These are phyloP conservation scores for Penicillium sp. DNA, from an alignment of 2,329 filamentous ascomycete species.

Conservation along the genomic window DNA sequence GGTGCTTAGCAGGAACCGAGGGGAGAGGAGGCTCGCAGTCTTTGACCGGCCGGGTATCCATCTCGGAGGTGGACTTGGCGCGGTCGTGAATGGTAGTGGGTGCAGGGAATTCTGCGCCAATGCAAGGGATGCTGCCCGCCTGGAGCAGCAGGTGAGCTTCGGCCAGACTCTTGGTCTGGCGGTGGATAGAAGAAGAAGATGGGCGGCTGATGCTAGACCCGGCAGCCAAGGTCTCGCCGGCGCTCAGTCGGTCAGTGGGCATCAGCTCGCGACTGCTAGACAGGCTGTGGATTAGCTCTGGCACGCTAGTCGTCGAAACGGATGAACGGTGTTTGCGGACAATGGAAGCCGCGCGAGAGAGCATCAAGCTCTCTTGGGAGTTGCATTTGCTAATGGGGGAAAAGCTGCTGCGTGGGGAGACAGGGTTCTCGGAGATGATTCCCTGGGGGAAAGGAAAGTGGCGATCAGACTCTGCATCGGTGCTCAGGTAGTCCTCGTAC, in stretches of 20 bases:
- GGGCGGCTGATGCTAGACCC: constrained; percentile 15
- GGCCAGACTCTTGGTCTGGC: constrained; percentile 40
- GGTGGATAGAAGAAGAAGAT: constrained; percentile 32
- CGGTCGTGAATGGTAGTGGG: constrained; percentile 34
- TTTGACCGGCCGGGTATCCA: constrained; percentile 26
- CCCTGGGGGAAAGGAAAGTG: constrained; percentile 49
- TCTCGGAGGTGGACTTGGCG: constrained; percentile 38
- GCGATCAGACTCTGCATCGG: constrained; percentile 48
- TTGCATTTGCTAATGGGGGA: constrained; percentile 57
- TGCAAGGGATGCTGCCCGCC: constrained; percentile 27
- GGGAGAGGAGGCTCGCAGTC: constrained; percentile 19
- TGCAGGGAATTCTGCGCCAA: constrained; percentile 26
- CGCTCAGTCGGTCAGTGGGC: constrained; percentile 24
- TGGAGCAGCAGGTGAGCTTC: constrained; percentile 32
- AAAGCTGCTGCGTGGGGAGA: constrained; percentile 49
- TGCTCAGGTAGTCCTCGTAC: constrained; percentile 44
- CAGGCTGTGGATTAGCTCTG: constrained; percentile 45
- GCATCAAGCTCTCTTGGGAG: constrained; percentile 57
- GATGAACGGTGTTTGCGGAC: constrained; percentile 50
- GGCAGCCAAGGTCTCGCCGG: constrained; percentile 19
- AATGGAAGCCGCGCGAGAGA: constrained; percentile 51
- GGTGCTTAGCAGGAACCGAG: constrained; percentile 28
- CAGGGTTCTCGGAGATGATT: constrained; percentile 38
- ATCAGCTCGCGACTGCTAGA: constrained; percentile 42
- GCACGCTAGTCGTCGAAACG: constrained; percentile 46